Base-by-base conservation (phyloP, 2,329 filamentous ascomycete genomes). In the Hypoxylon sp. region DNA sequence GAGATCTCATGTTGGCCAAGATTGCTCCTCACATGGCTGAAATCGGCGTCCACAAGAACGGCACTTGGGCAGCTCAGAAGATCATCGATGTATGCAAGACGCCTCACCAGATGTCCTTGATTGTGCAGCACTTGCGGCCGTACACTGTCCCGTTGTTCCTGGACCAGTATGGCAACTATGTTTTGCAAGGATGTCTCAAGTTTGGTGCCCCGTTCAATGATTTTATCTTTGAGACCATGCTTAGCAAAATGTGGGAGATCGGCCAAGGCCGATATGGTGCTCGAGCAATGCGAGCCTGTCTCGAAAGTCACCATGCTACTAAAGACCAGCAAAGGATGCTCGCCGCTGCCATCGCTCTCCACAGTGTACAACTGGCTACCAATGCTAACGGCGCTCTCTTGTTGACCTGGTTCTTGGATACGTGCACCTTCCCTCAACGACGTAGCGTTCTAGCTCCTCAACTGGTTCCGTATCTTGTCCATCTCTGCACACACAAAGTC, bases 21-120 rank as follows among this genome's bases (percentile, higher is more conserved):
- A 97, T 99, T 75, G 89, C 92, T 2, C 94, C 95, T 63, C 94
- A 98, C 77, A 87, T 98, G 78, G 94, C 95, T 25, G 94, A 98
- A 81, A 98, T 98, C 80, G 96, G 96, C 74, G 90, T 98, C 6
- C 96, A 99, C 86, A 99, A 99, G 87, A 99, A 99, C 76, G 96
- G 96, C 69, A 99, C 96, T 0, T 99, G 96, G 96, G 96, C 96
- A 60, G 96, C 96, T 0, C 96, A 99, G 82, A 99, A 98, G 86
- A 98, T 99, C 76, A 98, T 99, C 73, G 95, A 98, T 75, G 93
- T 97, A 5, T 95, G 94, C 79, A 93, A 96, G 81, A 93, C 92
- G 0, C 89, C 91, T 5, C 83, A 85, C 43, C 94, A 98, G 81
- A 95, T 96, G 90, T 82, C 85, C 50, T 83, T 93, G 82, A 95